A percentile compares a stretch with the other conserved stretches of the same genome.
Evolutionary conservation across 805 yeast genomes (phyloP).

Genomic region (Yamadazyma endophytica): DNA sequence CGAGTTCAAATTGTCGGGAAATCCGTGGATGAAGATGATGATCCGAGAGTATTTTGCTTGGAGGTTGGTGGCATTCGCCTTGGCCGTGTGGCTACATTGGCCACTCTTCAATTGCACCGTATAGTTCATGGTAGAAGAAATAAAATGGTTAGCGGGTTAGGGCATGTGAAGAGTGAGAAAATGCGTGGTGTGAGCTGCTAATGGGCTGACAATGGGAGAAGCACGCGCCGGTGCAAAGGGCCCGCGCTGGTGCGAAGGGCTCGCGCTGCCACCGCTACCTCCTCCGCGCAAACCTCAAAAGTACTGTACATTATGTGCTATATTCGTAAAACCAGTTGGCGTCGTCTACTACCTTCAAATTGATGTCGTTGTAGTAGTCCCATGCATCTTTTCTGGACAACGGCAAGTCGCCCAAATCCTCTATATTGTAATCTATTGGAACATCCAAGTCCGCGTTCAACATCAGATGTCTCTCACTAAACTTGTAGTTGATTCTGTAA

Average conservation of each 20-base stretch:
- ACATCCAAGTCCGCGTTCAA: conserved; percentile 20
- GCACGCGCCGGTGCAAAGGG: background rate
- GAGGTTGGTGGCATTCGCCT: conserved; percentile 5
- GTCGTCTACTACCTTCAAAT: conserved; percentile 9
- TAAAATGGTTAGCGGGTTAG: background rate
- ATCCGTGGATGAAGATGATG: conserved; percentile 30
- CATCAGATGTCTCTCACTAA: conserved; percentile 19
- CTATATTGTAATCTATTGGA: conserved; percentile 19
- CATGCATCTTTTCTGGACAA: conserved; percentile 36
- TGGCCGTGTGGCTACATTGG: conserved; percentile 7
- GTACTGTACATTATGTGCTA: background rate
- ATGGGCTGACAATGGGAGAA: background rate
- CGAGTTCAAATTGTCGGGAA: conserved; percentile 34
- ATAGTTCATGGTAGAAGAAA: conserved; percentile 2
- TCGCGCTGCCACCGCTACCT: background rate
- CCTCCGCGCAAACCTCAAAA: background rate
- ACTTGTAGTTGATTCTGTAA: conserved; percentile 24
- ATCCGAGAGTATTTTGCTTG: conserved; percentile 10
- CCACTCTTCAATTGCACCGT: conserved; percentile 8
- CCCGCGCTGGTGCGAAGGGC: background rate
- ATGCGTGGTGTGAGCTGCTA: conserved; percentile 7
- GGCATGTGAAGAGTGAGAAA: background rate
- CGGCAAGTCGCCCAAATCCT: conserved; percentile 30
- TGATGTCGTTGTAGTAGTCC: conserved; percentile 25
- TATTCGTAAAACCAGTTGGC: conserved; percentile 20